Percentiles rank a stretch among this genome's conserved stretches.
Conservation (phyloP, 805 yeast genomes). For the Barnettozyma californica region DNA sequence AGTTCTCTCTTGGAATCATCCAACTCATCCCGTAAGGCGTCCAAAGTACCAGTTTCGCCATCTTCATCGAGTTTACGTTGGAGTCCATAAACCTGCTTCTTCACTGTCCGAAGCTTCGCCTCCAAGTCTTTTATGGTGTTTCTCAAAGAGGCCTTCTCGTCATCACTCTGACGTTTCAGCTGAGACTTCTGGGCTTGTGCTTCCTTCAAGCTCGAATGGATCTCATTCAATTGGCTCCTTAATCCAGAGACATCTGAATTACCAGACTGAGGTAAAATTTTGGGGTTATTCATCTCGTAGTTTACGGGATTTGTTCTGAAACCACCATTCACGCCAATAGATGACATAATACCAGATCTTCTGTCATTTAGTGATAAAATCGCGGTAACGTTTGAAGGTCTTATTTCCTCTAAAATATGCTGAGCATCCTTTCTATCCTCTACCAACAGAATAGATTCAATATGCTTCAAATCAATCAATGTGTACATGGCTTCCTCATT, state of each 20-base stretch:
- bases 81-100: constrained; percentile 28
- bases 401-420: constrained; percentile 30
- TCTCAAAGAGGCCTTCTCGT: constrained; percentile 14
- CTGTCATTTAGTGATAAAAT: constrained; percentile 39
- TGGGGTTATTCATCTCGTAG: constrained; percentile 26
- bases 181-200: not conserved
- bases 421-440: constrained; percentile 49
- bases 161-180: constrained; percentile 8
- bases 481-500: constrained; percentile 52
- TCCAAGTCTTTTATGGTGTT: constrained; percentile 2
- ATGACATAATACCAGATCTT: constrained; percentile 40
- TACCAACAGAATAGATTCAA: constrained; percentile 56
- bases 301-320: constrained; percentile 49
- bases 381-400: constrained; percentile 34
- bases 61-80: constrained; percentile 39
- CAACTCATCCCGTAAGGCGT: constrained; percentile 16
- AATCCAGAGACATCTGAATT: constrained; percentile 17
- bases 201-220: not conserved
- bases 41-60: constrained; percentile 39
- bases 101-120: constrained; percentile 5
- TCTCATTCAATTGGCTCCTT: constrained; percentile 9
- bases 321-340: constrained; percentile 36
- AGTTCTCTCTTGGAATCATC: not conserved
- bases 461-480: constrained; percentile 54
- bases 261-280: constrained; percentile 12